Base-by-base conservation (phyloP, 2,329 filamentous ascomycete species). In the Mariannaea sp. region DNA sequence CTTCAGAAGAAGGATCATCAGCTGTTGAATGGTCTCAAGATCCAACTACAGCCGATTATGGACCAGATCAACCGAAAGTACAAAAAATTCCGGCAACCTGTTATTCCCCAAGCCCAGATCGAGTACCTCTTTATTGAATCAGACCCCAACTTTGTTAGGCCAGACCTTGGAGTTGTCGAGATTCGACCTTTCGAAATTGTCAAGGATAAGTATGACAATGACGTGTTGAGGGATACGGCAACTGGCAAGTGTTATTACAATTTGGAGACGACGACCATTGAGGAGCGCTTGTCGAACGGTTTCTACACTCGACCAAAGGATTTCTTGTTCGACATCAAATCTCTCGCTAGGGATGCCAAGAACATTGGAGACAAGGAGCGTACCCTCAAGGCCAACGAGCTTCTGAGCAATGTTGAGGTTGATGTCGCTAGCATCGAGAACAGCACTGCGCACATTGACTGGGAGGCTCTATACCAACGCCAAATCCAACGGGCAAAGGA, bases 271-370 rank as follows among this genome's bases (percentile, higher is more conserved):
- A 88, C 88, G 3, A 93, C 89, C 1, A 97, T 99, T 47, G 94
- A 99, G 75, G 92, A 96, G 70, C 87, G 94, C n/a, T 78, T 99
- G 27, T 95, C 92, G 4, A 97, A 99, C 70, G 94, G 94, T 5
- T 99, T 91, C 73, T 99, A 99, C 73, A 90, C 92, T 63, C 85
- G 92, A 9, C 90, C 92, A 0, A 87, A 87, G 64, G 93, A 97
- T 69, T 99, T 97, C 68, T 74, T 96, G 44, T 86, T 86, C 33
- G 94, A 99, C 69, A 90, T 97, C 65, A 90, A 88, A 69, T 84
- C 87, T 29, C 77, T 99, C 5, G 87, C 88, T 17, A 93, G 90
- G 69, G 94, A 99, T 73, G 87, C 92, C 9, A 89, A 86, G 68
- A 86, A 85, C 9, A 82, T 86, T 53, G 90, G 88, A n/a, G 93